Conservation (phyloP, 371 early-diverging fungal species). For the Mortierella sp. region DNA sequence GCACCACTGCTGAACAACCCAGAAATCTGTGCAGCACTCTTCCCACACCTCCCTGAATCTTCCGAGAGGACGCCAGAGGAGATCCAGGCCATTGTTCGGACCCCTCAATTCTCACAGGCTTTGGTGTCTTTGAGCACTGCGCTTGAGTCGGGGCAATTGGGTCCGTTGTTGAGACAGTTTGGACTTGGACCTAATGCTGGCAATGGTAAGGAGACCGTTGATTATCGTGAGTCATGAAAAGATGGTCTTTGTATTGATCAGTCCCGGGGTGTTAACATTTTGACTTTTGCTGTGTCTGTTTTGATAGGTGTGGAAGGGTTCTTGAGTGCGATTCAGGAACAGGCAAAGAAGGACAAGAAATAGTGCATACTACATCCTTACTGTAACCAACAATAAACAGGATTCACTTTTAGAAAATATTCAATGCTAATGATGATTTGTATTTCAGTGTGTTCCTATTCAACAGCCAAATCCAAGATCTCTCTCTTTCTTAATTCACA, state of each 20-base stretch:
- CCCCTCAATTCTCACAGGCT: constrained; percentile 81
- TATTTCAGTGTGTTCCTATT: background rate
- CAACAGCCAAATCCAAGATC: background rate
- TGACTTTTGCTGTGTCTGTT: background rate
- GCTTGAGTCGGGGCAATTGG: constrained; percentile 78
- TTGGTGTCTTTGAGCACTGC: constrained; percentile 73
- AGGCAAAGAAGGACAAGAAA: constrained; percentile 63
- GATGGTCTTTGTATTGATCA: background rate
- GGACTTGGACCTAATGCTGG: constrained; percentile 73
- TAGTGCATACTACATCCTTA: background rate
- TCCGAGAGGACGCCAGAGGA: constrained; percentile 65
- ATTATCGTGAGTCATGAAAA: background rate
- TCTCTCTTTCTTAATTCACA: background rate
- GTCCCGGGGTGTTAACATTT: background rate
- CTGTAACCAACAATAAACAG: constrained; percentile 5
- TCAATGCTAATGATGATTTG: background rate
- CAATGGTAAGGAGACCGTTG: constrained; percentile 43
- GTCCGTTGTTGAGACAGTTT: constrained; percentile 73
- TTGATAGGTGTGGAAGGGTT: constrained; percentile 77
- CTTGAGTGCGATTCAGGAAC: constrained; percentile 72
- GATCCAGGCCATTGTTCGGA: constrained; percentile 70
- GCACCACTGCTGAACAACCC: constrained; percentile 68
- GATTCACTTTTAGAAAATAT: background rate
- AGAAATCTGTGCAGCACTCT: constrained; percentile 68
- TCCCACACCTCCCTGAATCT: constrained; percentile 74